Evolutionary conservation across 139 green algal genomes (phyloP), one percentile per base, ranked within the genome.

Genomic region (Haematococcus lacustris): DNA sequence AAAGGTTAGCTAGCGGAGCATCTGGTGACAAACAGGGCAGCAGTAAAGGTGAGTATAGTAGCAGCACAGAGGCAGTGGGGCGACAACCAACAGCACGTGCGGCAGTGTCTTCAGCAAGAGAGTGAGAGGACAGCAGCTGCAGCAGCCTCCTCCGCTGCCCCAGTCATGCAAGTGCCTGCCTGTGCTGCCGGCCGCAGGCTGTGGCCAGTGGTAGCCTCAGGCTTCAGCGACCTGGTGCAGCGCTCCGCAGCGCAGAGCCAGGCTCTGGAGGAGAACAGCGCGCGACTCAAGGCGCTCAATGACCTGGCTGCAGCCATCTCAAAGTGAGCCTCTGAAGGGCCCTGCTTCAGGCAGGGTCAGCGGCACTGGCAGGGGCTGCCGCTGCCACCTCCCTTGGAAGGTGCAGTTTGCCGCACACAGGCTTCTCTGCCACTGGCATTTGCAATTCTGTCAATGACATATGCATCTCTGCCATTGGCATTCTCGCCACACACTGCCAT

Each of bases 151-250:
- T 13, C 47, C 13, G 13, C 21, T 57, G 47, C 17, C 47, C 21
- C 47, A 57, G 47, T n/a, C 17, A 57, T 57, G 17, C 13, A 21
- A 57, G 47, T 21, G 47, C 47, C 47, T n/a, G 21, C 21, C 17
- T 35, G 28, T 30, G 28, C 33, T 2, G 28, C 3, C 60, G 28
- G 30, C 28, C 38, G 38, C 73, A 86, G 82, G 71, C 68, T 94
- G 65, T 93, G 88, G 89, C 89, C 89, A 2, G 88, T 93, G 40
- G 72, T 70, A 23, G 88, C 85, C 0, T 50, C 74, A 34, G 89
- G 89, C 28, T 91, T 91, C 72, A 80, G 76, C 21, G 89, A 90
- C 75, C 77, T 94, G 38, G 59, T 90, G 30, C 75, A 68, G 7
- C 80, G 89, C 32, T 77, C 21, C 37, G 37, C 37, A 35, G 64